A percentile compares a stretch with the other conserved stretches of the same genome.
Conservation (phyloP, 176 grass and related monocot genomes). For the Aegilops longissima region DNA sequence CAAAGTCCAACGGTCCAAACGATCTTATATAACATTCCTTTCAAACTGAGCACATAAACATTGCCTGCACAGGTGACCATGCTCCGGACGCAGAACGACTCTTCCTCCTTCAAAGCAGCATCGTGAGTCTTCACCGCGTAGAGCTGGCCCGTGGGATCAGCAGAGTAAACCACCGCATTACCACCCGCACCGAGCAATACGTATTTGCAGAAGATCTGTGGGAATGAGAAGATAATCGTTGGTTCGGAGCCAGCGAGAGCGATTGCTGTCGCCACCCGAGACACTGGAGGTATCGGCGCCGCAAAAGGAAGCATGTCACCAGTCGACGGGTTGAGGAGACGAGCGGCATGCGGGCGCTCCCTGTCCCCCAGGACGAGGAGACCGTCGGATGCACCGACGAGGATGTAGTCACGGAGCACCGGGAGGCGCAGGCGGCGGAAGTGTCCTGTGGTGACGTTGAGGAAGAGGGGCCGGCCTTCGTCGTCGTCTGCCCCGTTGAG, state of each 20-base stretch:
- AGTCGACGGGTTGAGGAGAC: background rate
- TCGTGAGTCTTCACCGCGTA: background rate
- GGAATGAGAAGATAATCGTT: background rate
- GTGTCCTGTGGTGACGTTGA: background rate
- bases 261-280: no score
- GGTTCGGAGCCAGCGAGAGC: background rate
- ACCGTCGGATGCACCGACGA: background rate
- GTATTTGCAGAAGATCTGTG: no score
- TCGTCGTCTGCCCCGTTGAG: background rate
- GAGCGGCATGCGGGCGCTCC: background rate
- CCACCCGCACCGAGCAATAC: no score
- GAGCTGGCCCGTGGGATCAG: background rate
- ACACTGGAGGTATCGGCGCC: no score
- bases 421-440: background rate
- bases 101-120: no score
- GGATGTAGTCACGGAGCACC: background rate
- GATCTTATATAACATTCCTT: background rate
- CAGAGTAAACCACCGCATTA: background rate
- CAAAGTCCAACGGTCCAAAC: background rate
- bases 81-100: no score
- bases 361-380: background rate
- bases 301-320: background rate
- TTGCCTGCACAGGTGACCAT: background rate
- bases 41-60: background rate
- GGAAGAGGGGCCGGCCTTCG: background rate